These are phyloP conservation scores for Cyberlindnera nakhonratchasimensis DNA, from an alignment of 805 yeast genomes.

Conservation along the genomic window DNA sequence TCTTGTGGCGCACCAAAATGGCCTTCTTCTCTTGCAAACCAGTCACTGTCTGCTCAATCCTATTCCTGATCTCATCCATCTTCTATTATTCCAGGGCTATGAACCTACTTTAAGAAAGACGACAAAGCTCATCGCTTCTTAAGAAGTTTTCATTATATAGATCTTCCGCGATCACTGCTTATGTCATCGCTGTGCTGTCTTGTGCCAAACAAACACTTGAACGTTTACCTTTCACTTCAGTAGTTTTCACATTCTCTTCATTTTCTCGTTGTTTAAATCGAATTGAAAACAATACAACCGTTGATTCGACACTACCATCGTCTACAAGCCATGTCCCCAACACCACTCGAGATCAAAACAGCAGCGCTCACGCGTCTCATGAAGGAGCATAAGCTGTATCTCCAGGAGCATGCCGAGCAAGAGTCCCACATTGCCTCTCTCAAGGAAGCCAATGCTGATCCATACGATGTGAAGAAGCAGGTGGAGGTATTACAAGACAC, in stretches of 20 bases:
- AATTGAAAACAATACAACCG: too few relatives aligned
- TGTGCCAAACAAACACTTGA: too few relatives aligned
- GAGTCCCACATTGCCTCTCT: slow-evolving; percentile 44
- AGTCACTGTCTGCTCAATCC: slow-evolving; percentile 10
- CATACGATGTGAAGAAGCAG: slow-evolving; percentile 60
- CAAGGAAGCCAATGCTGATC: slow-evolving; percentile 48
- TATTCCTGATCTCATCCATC: slow-evolving; percentile 20
- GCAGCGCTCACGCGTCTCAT: slow-evolving; percentile 65
- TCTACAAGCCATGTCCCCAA: slow-evolving; percentile 71
- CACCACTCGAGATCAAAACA: slow-evolving; percentile 65
- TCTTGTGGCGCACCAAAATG: slow-evolving; percentile 17
- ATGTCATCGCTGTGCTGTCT: too few relatives aligned
- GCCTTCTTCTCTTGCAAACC: slow-evolving; percentile 11
- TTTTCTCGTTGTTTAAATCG: too few relatives aligned
- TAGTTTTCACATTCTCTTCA: too few relatives aligned
- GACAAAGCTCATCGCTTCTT: too few relatives aligned
- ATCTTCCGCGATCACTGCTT: too few relatives aligned
- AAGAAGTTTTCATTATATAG: neutral
- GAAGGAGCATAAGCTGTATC: slow-evolving; percentile 63
- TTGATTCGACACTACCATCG: too few relatives aligned
- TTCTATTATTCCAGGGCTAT: too few relatives aligned
- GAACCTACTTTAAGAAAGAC: neutral
- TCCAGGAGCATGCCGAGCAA: slow-evolving; percentile 56
- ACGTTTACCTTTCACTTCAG: too few relatives aligned
- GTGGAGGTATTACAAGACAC: slow-evolving; percentile 54